Conservation (phyloP, 73 alveolate genomes). For the Paramecium pentaurelia region DNA sequence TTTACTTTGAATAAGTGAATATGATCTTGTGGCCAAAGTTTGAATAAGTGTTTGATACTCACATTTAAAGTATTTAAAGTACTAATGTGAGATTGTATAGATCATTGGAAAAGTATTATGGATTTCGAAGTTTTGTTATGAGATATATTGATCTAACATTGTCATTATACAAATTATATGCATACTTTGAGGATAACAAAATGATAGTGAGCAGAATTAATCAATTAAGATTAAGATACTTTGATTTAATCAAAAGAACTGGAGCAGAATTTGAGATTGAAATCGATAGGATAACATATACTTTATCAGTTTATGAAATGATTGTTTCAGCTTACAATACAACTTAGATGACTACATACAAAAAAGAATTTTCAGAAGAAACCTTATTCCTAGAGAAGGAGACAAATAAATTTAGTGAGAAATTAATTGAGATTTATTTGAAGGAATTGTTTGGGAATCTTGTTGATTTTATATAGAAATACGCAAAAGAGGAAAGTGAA, state of each 20-base stretch:
- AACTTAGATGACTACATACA: conserved; percentile 26
- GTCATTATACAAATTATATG: conserved; percentile 49
- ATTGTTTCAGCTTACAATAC: conserved; percentile 4
- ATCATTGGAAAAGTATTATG: conserved; percentile 40
- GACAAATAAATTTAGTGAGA: conserved; percentile 22
- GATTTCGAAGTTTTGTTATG: conserved; percentile 39
- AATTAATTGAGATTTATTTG: conserved; percentile 22
- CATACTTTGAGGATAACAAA: conserved; percentile 50
- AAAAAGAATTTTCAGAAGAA: conserved; percentile 54
- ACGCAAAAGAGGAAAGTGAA: conserved; percentile 40
- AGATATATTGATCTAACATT: conserved; percentile 46
- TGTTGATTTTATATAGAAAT: conserved; percentile 49
- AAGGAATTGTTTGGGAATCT: conserved; percentile 54
- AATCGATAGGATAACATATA: conserved; percentile 23
- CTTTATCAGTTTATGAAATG: conserved; percentile 48
- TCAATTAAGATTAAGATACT: conserved; percentile 20
- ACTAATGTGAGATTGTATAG: conserved; percentile 44
- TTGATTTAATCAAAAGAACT: conserved; percentile 52
- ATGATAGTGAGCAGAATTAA: conserved; percentile 46
- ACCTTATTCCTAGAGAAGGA: conserved; percentile 46
- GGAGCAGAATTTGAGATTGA: conserved; percentile 53
- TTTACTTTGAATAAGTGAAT: conserved; percentile 57
- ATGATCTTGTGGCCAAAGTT: conserved; percentile 60
- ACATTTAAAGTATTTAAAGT: conserved; percentile 28
- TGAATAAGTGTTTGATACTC: conserved; percentile 58